Conservation (phyloP, 1,284 basidiomycete genomes). For the Ustilago bromivora region DNA sequence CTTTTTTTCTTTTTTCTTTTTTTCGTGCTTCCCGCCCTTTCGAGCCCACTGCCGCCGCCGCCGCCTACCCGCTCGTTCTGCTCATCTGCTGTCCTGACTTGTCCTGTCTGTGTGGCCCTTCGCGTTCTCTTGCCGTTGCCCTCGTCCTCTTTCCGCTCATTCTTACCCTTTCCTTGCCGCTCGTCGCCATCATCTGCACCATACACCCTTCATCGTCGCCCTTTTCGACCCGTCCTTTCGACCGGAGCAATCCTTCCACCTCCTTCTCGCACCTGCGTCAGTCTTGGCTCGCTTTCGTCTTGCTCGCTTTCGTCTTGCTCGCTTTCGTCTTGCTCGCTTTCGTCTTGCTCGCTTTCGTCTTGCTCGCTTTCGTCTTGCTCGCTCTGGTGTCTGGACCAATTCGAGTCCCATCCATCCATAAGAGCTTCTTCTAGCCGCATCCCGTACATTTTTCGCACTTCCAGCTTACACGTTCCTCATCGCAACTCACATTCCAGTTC, state of each 20-base stretch:
- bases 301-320: not conserved
- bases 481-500: not conserved
- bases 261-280: conserved; percentile 8
- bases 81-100: not conserved
- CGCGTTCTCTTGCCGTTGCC: not conserved
- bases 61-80: not conserved
- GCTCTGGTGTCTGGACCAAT: conserved; percentile 3
- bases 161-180: not conserved
- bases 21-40: conserved; percentile 12
- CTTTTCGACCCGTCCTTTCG: conserved; percentile 13
- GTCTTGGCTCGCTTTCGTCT: conserved; percentile 5
- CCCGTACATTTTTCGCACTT: not conserved
- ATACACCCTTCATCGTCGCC: conserved; percentile 6
- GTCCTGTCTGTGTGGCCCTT: not conserved
- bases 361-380: not conserved
- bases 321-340: not conserved
- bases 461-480: not conserved
- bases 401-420: conserved; percentile 10
- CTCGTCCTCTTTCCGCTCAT: not conserved
- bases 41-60: not conserved
- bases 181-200: conserved; percentile 18
- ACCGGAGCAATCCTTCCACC: conserved; percentile 10
- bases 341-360: not conserved
- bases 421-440: conserved; percentile 5
- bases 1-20: not conserved